Evolutionary conservation across 768 basidiomycete species (phyloP).

Genomic region (Amanita subjunquillea): DNA sequence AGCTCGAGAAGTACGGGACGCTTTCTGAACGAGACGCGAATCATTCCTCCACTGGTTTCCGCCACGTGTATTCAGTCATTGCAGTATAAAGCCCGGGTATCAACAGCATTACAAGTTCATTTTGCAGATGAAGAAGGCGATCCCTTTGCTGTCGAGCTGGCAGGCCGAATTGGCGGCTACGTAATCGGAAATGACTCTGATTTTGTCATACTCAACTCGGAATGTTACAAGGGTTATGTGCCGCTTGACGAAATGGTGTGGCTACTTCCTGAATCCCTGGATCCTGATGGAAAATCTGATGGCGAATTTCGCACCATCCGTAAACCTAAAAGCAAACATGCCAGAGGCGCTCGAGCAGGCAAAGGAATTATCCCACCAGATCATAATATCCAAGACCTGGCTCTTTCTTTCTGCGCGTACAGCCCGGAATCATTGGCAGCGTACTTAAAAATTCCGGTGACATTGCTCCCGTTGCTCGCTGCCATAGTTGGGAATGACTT

Average conservation of each 20-base stretch:
- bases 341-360: conserved; percentile 16
- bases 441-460: conserved; percentile 56
- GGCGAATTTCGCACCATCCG: conserved; percentile 52
- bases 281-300: conserved; percentile 26
- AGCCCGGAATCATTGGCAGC: conserved; percentile 50
- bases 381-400: conserved; percentile 24
- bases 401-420: conserved; percentile 49
- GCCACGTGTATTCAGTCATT: conserved; percentile 50
- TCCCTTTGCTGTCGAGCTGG: conserved; percentile 77
- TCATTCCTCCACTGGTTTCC: conserved; percentile 62
- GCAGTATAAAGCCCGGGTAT: conserved; percentile 21
- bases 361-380: conserved; percentile 47
- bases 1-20: conserved; percentile 51
- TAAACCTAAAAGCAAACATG: conserved; percentile 39
- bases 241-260: conserved; percentile 72
- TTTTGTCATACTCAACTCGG: conserved; percentile 67
- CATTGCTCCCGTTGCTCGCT: conserved; percentile 67
- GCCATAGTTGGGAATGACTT: conserved; percentile 80
- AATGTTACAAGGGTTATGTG: conserved; percentile 71
- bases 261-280: conserved; percentile 25
- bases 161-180: conserved; percentile 61
- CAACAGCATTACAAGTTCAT: conserved; percentile 38
- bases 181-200: conserved; percentile 78
- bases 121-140: conserved; percentile 80
- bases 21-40: conserved; percentile 64